Evolutionary conservation across 768 basidiomycete genomes (phyloP), one percentile per base, ranked within the genome.

Genomic region (Pleurotus cornucopiae): DNA sequence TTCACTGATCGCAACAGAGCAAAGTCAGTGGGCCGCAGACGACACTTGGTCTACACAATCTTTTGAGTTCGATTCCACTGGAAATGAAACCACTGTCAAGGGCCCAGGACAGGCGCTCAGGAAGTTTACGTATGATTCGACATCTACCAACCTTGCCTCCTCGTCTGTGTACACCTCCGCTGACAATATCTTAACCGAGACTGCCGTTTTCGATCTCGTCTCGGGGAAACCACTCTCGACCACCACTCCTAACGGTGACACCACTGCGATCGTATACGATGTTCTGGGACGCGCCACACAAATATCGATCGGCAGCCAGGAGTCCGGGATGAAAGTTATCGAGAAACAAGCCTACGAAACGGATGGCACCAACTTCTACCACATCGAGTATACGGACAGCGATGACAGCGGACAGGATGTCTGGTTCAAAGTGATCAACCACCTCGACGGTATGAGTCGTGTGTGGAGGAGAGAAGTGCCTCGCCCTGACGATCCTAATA

Each of bases 391-490:
- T 13, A 53, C 39, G 2, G 38, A 53, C 6, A 53, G 11, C 14
- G 37, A 39, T n/a, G 51, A 41, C n/a, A 44, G 20, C 3, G 51
- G 37, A 11, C 16, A 40, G 6, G 39, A 39, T 21, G 39, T 41
- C 39, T 53, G 51, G 51, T 53, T 53, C 20, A 53, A 53, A 18
- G 13, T 25, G 16, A 14, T 53, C 6, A 39, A 38, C 51, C 51
- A 53, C 14, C 18, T 53, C 3, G 51, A 53, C 23, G 51, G 38
- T 2, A 39, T 2, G 13, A 34, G 41, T 13, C 51, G 51, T 11
- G 51, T 53, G 18, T 53, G 51, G 51, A 23, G 51, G n/a, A 53
- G 37, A n/a, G 51, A 53, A 20, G 38, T 25, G n/a, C 51, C 51
- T 53, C 37, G 38, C 12, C 51, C 51, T 23, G 51, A 53, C 18